Evolutionary conservation across 352 stramenopile species (phyloP), one percentile per base, ranked within the genome.

Genomic region (Globisporangium heterothallicum): DNA sequence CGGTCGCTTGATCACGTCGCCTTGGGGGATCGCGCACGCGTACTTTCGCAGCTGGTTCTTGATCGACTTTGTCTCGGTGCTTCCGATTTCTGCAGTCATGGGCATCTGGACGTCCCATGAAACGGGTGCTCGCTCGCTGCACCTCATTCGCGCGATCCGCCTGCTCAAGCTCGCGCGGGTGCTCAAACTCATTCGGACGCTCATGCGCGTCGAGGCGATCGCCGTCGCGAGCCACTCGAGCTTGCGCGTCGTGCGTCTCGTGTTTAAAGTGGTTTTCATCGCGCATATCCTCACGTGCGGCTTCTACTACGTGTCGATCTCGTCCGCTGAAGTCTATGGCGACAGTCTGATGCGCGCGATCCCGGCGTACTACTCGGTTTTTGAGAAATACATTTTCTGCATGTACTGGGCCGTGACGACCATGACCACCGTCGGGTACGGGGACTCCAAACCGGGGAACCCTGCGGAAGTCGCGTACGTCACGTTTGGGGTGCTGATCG

Each of bases 101-200:
- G 46, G 57, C 3, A 16, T 55, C 18, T 59, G 57, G 6, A 35
- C 61, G 1, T 14, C 68, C 14, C 18, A 46, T 25, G 35, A 41
- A 3, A 25, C 27, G 6, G 50, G 43, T 6, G 66, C 61, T 0
- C 68, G 56, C 49, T 66, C 64, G 1, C 59, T 92, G 21, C 61
- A 72, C n/a, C 57, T 92, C 18, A 64, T 88, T 4, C 74, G 86
- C 25, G 65, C 85, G 1, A 66, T 92, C 4, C 76, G 88, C 0
- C 41, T 97, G 21, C 51, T 97, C 9, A 96, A 95, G 59, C 70
- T 97, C 13, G 59, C 79, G 22, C 82, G 88, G 1, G 66, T 97
- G 18, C 70, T 97, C 51, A 96, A 96, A 60, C 72, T 96, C 6
- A 68, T 88, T 8, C 85, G 85, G 38, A 83, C 72, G 0, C 55